Conservation (phyloP, 2,329 filamentous ascomycete genomes). For the Trichocomaceae sp. region DNA sequence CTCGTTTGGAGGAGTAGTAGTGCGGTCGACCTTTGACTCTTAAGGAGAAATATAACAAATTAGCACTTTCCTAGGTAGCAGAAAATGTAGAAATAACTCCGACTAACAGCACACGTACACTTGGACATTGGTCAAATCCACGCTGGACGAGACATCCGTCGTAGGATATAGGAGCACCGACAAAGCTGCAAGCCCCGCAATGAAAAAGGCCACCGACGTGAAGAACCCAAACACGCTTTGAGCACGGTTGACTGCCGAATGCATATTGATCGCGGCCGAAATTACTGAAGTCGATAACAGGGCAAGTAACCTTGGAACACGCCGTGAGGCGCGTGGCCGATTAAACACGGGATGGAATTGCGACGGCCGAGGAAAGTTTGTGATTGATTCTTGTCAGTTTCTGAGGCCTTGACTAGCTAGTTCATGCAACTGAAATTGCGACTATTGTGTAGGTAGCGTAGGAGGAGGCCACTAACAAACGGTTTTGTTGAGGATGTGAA, state of each 20-base stretch:
- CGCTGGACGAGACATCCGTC: conserved; percentile 47
- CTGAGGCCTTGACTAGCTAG: background rate
- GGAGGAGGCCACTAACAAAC: background rate
- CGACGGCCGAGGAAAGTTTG: background rate
- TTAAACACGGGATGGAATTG: background rate
- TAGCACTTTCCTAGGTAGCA: background rate
- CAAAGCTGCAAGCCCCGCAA: conserved; percentile 72
- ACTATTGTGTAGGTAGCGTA: background rate
- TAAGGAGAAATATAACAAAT: conserved; percentile 10
- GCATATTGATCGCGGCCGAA: conserved; percentile 52
- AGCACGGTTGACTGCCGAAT: conserved; percentile 73
- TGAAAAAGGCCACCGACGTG: conserved; percentile 80
- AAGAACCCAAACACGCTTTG: conserved; percentile 98
- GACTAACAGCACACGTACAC: conserved; percentile 60
- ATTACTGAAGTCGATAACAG: background rate
- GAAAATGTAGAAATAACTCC: background rate
- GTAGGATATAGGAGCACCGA: conserved; percentile 62
- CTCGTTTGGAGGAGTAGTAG: conserved; percentile 86
- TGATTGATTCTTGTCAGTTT: background rate
- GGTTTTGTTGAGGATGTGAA: background rate
- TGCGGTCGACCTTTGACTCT: conserved; percentile 88
- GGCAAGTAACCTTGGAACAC: background rate
- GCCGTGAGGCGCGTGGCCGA: background rate
- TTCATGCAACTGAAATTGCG: background rate
- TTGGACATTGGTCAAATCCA: conserved; percentile 59